These are phyloP conservation scores for Penicillium sp. DNA, from an alignment of 2,329 filamentous ascomycete species.

Conservation along the genomic window DNA sequence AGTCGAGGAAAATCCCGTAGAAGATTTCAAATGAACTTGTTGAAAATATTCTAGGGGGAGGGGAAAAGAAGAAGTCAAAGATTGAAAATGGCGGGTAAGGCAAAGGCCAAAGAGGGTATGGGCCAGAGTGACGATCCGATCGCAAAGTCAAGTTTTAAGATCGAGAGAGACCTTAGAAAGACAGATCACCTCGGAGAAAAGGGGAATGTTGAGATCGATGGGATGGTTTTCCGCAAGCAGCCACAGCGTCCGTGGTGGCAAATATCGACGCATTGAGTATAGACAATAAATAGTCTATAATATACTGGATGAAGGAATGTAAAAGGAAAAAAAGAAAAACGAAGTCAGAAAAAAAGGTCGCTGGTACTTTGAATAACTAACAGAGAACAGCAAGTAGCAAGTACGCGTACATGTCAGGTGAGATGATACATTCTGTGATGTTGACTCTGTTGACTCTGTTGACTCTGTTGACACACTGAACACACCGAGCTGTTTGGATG, in stretches of 20 bases:
- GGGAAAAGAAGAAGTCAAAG: neutral
- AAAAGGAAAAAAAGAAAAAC: neutral
- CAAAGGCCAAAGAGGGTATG: neutral
- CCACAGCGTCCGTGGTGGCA: conserved; percentile 16
- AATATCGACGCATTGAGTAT: conserved; percentile 16
- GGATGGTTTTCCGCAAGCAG: conserved; percentile 22
- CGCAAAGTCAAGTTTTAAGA: neutral
- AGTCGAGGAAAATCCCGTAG: neutral
- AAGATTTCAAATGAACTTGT: neutral
- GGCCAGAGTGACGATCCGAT: conserved; percentile 1
- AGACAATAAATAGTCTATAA: conserved; percentile 5
- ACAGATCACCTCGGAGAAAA: neutral
- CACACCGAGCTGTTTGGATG: neutral
- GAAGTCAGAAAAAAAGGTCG: neutral
- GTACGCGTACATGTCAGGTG: neutral
- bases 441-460: neutral
- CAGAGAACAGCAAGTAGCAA: neutral
- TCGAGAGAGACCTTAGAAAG: neutral
- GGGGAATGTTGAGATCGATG: neutral
- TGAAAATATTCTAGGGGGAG: neutral
- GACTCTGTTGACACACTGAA: neutral
- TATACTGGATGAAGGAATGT: neutral
- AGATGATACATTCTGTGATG: neutral
- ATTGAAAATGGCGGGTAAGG: neutral
- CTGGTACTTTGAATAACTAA: neutral